phyloP scores from a whole-genome alignment of 805 yeast genomes.

The Huiozyma sinensis region DNA sequence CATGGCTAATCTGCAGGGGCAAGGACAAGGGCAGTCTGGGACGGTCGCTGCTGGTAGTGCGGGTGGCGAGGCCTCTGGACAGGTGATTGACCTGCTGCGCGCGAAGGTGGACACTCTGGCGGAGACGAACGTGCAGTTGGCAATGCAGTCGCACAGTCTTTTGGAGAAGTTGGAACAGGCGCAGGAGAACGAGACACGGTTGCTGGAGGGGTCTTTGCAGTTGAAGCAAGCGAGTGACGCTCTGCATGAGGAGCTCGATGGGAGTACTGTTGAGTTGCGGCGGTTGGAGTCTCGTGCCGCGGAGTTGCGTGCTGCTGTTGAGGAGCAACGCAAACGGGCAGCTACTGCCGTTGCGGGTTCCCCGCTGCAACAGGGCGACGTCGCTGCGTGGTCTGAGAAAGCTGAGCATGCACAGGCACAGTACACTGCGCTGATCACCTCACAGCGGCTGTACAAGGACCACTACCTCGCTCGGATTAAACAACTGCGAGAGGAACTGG shows the following conservation, averaged over 20 bases:
- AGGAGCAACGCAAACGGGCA: background rate
- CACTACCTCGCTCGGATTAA: background rate
- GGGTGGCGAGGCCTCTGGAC: constrained; percentile 3
- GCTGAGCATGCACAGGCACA: background rate
- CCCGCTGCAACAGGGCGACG: background rate
- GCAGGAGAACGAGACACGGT: constrained; percentile 34
- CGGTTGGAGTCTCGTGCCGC: constrained; percentile 41
- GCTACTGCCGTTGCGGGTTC: too few relatives aligned
- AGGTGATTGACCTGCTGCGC: constrained; percentile 36
- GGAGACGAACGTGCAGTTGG: constrained; percentile 27
- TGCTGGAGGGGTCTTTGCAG: constrained; percentile 43
- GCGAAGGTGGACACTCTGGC: constrained; percentile 44
- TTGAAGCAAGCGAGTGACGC: constrained; percentile 64
- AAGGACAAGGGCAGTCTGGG: too few relatives aligned
- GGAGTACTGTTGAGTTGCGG: background rate
- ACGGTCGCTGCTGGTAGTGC: background rate
- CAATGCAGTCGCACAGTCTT: constrained; percentile 37
- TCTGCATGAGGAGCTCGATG: background rate
- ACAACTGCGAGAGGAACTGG: background rate
- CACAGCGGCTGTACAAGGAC: background rate
- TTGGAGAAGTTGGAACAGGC: constrained; percentile 40
- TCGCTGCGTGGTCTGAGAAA: background rate
- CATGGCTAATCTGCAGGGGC: constrained; percentile 3
- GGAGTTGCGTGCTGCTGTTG: constrained; percentile 3
- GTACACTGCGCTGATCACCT: background rate